Evolutionary conservation across 2,329 filamentous ascomycete species (phyloP), one percentile per base, ranked within the genome.

Genomic region (Talaromyces sp.): DNA sequence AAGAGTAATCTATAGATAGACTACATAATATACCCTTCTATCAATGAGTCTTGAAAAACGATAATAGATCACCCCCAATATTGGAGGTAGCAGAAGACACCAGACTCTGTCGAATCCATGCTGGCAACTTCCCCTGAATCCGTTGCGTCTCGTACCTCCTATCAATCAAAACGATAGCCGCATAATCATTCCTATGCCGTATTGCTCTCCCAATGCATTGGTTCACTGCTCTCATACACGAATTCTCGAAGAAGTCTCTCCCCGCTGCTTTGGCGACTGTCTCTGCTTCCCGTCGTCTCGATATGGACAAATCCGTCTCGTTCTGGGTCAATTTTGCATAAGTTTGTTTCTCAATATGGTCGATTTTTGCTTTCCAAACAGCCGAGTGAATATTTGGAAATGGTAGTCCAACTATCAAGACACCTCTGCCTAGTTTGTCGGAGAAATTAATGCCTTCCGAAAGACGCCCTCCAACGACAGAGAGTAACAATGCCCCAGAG

Each of bases 401-500:
- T 0, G 95, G 95, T 3, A 99, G 81, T 0, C 95, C 95, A 14
- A 98, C 87, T n/a, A 98, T 90, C 14, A 96, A 82, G 9, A 99
- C 93, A 62, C 91, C 94, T 31, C 95, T 88, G 1, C 95, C 95
- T 0, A 99, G 87, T 3, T 85, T 84, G 78, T 99, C 93, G 0
- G 92, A 94, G 80, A 99, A 99, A 78, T 99, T 99, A 80, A 99
- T 99, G 69, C 95, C 95, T 78, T 99, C 95, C 65, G 92, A 96
- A 79, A 99, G 89, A 70, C 94, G 96, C 14, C 95, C 95, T 63
- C 94, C 94, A 2, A 99, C 90, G 3, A 99, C 93, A 62, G 92
- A 93, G 31, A 99, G 85, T 0, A 99, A 84, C 0, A 98, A 80
- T 0, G 91, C 94, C 0, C 93, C 93, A 57, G 84, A 82, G 1